Conservation (phyloP, 106 monocot species). For the Posidonia australis region DNA sequence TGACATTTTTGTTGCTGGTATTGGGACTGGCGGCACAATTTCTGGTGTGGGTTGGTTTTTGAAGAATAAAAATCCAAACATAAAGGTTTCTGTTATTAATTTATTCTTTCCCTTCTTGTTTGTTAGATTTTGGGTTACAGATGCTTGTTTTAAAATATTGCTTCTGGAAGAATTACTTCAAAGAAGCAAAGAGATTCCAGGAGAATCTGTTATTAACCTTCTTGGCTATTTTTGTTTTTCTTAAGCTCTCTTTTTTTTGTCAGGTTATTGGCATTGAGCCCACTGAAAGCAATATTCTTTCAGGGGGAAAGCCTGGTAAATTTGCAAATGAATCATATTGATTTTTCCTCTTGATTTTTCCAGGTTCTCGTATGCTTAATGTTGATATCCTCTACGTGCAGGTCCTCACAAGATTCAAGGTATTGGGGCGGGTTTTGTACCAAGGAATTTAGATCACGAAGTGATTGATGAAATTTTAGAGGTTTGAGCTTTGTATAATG, state of each 20-base stretch:
- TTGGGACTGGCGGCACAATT: conserved; percentile 96
- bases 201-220: background rate
- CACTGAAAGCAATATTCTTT: conserved; percentile 88
- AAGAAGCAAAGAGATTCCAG: background rate
- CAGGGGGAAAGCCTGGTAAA: conserved; percentile 93
- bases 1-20: conserved; percentile 91
- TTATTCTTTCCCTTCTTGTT: background rate
- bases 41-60: conserved; percentile 77
- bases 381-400: conserved; percentile 15
- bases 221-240: background rate
- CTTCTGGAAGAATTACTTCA: background rate
- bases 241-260: conserved; percentile 3
- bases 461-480: conserved; percentile 85
- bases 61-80: conserved; percentile 76
- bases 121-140: too few species aligned
- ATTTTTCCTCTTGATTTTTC: conserved; percentile 1
- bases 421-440: conserved; percentile 94
- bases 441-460: conserved; percentile 67
- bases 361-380: background rate
- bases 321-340: background rate
- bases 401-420: conserved; percentile 99
- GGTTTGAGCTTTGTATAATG: conserved; percentile 26
- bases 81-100: conserved; percentile 43
- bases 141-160: too few species aligned
- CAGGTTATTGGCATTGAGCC: conserved; percentile 97